A percentile compares a stretch with the other conserved stretches of the same genome.
phyloP scores from a whole-genome alignment of 2,329 filamentous ascomycete genomes.

The Scytalidium sp. region DNA sequence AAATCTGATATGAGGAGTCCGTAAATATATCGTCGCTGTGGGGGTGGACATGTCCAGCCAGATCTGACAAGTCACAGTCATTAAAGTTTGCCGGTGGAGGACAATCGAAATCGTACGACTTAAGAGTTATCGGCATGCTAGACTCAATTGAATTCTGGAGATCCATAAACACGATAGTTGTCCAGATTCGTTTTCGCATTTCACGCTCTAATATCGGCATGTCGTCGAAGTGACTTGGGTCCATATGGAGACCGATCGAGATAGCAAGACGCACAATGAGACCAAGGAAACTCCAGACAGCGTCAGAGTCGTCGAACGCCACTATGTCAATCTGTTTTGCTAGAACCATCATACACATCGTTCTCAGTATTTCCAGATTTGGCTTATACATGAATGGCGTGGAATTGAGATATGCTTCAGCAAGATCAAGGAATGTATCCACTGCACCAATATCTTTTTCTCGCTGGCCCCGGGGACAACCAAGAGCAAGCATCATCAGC shows the following conservation, averaged over 20 bases:
- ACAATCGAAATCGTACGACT: not conserved
- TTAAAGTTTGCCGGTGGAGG: not conserved
- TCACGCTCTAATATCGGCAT: not conserved
- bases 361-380: not conserved
- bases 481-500: not conserved
- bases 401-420: not conserved
- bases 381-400: not conserved
- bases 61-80: not conserved
- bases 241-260: not conserved
- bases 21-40: not conserved
- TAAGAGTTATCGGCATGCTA: not conserved
- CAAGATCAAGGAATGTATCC: not conserved
- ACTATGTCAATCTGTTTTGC: not conserved
- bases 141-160: not conserved
- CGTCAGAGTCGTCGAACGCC: not conserved
- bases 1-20: not conserved
- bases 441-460: not conserved
- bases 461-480: not conserved
- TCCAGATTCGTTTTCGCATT: not conserved
- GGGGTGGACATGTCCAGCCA: not conserved
- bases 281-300: not conserved
- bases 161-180: not conserved
- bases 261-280: not conserved
- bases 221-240: not conserved
- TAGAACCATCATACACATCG: not conserved